Evolutionary conservation across 306 rosid species (phyloP).

Genomic region (Vachellia pachyceras): DNA sequence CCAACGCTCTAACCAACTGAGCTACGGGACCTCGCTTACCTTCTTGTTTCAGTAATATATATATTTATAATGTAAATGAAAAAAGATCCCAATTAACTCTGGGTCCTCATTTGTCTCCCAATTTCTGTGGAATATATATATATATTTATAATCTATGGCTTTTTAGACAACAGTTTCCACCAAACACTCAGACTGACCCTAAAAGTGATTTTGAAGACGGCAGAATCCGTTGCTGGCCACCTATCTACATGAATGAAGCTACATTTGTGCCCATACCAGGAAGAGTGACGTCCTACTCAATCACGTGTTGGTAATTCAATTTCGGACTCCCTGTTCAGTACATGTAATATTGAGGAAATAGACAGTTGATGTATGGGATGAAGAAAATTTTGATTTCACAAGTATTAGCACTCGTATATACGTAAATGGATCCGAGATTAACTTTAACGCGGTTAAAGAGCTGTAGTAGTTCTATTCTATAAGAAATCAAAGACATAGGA

Average conservation of each 20-base stretch:
- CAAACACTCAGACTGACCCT: neutral
- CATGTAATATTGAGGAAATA: too few species aligned
- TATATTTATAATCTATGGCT: too few species aligned
- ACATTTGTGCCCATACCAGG: neutral
- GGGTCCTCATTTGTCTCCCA: too few species aligned
- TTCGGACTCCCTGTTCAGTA: neutral
- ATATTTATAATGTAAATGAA: too few species aligned
- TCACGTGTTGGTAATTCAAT: neutral
- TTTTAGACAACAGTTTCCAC: neutral
- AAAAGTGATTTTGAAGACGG: neutral
- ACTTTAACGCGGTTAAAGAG: neutral
- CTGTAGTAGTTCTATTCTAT: too few species aligned
- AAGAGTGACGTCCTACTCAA: neutral
- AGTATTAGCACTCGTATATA: neutral
- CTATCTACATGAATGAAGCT: neutral
- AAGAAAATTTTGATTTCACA: neutral
- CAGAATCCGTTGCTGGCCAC: neutral
- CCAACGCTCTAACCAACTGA: conserved; percentile 74
- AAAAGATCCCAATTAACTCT: too few species aligned
- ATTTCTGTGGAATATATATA: too few species aligned
- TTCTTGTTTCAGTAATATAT: too few species aligned
- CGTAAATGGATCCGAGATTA: neutral
- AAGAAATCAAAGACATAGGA: neutral
- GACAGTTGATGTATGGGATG: neutral
- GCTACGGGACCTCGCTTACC: conserved; percentile 49